These are phyloP conservation scores for Euphorbia lathyris DNA, from an alignment of 345 rosid species.

Conservation along the genomic window DNA sequence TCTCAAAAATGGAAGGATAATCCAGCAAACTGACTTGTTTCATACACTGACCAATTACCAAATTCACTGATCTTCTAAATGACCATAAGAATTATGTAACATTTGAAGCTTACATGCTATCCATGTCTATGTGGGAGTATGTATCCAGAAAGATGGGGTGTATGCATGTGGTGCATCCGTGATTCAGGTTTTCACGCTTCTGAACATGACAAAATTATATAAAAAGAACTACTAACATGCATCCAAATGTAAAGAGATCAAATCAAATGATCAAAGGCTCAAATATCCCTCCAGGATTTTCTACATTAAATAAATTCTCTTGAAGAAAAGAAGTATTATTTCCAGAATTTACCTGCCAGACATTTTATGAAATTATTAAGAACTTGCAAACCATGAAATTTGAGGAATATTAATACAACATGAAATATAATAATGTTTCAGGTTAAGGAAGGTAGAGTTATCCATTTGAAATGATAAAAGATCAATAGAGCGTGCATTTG, in stretches of 20 bases:
- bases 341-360: background rate
- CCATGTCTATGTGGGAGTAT: background rate
- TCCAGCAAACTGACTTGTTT: background rate
- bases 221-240: background rate
- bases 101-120: background rate
- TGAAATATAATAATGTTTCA: background rate
- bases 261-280: background rate
- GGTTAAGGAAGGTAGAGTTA: background rate
- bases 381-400: background rate
- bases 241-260: background rate
- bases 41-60: conserved; percentile 1
- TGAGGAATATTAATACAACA: background rate
- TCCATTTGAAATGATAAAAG: background rate
- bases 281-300: background rate
- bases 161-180: conserved; percentile 1
- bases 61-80: conserved; percentile 13
- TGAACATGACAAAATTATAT: background rate
- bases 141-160: background rate
- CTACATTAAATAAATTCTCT: background rate
- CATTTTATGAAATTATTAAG: background rate
- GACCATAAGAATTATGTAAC: background rate
- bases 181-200: background rate
- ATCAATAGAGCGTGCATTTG: background rate
- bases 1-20: background rate
- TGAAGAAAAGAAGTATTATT: background rate